Evolutionary conservation across 345 rosid genomes (phyloP).

Genomic region (Psidium guajava): DNA sequence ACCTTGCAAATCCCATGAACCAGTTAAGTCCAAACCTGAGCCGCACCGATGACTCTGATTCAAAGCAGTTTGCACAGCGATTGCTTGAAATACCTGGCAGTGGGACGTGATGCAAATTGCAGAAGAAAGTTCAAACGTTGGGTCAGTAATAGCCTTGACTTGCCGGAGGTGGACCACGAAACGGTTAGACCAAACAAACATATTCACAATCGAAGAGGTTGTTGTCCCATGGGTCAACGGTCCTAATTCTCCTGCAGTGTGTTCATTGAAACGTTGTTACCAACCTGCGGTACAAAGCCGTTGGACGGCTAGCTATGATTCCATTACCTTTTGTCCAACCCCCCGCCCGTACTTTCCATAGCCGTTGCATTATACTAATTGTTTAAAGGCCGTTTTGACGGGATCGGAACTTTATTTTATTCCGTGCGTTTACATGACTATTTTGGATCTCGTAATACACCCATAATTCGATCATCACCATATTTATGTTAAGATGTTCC

Average conservation of each 20-base stretch:
- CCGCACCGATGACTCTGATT: background rate
- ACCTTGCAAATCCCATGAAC: background rate
- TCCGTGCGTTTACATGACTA: background rate
- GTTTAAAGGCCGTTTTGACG: background rate
- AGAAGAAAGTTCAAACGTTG: background rate
- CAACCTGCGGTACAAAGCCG: background rate
- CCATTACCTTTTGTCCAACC: background rate
- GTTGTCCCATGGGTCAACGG: background rate
- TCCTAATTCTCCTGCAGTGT: background rate
- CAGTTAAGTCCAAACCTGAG: background rate
- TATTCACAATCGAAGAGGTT: background rate
- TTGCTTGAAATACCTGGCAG: background rate
- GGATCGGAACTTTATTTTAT: background rate
- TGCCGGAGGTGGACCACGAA: background rate
- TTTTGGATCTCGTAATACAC: background rate
- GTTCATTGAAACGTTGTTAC: background rate
- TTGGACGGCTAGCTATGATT: background rate
- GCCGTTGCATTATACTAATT: background rate
- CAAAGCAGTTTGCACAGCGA: background rate
- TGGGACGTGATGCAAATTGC: background rate
- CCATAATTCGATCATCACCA: background rate
- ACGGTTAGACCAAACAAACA: background rate
- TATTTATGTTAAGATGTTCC: background rate
- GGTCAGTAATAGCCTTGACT: background rate
- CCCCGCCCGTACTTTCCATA: background rate